phyloP scores from a whole-genome alignment of 2,329 filamentous ascomycete genomes.

The Berkeleyomyces basicola region DNA sequence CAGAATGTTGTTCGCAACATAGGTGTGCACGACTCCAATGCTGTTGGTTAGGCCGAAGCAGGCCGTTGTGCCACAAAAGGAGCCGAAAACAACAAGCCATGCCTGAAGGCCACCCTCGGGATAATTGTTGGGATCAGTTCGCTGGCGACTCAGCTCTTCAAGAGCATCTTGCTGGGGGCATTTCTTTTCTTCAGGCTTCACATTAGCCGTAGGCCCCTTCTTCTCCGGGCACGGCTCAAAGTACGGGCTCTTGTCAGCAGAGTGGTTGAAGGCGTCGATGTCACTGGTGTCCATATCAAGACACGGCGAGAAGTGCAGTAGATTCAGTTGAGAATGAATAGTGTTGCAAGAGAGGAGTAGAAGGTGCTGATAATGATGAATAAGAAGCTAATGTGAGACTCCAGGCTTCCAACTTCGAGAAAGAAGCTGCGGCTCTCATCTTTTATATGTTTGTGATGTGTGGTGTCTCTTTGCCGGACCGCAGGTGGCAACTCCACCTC shows the following conservation, averaged over 20 bases:
- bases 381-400: neutral
- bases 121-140: constrained; percentile 10
- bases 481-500: neutral
- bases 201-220: neutral
- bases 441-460: neutral
- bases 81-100: constrained; percentile 65
- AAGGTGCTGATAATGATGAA: neutral
- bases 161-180: constrained; percentile 2
- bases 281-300: constrained; percentile 9
- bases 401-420: neutral
- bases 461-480: neutral
- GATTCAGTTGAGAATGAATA: neutral
- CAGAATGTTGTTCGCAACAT: constrained; percentile 57
- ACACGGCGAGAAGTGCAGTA: neutral
- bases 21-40: constrained; percentile 62
- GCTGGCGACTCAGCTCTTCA: constrained; percentile 10
- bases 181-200: neutral
- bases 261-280: constrained; percentile 5
- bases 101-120: constrained; percentile 51
- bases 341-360: neutral
- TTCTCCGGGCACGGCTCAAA: constrained; percentile 4
- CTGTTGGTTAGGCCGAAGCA: constrained; percentile 59
- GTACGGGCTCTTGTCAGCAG: constrained; percentile 3
- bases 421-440: neutral
- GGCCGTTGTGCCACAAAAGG: constrained; percentile 53